Conservation (phyloP, 2,329 filamentous ascomycete species). For the Colletotrichum tanaceti region DNA sequence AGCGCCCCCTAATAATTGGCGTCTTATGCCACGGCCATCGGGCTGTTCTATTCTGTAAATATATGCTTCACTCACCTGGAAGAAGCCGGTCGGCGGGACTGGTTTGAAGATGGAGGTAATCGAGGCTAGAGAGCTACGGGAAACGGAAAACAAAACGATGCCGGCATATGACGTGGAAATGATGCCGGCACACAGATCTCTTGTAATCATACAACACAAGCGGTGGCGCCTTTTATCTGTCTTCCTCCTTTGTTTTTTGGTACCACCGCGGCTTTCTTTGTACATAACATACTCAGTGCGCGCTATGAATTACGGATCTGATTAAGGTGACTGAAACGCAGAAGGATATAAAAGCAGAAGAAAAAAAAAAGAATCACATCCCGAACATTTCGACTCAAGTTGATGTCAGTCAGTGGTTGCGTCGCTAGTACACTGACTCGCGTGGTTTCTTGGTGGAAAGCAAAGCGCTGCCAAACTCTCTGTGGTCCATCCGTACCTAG, state of each 20-base stretch:
- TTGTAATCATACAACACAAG: slow-evolving; percentile 17
- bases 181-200: background rate
- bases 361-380: too few relatives aligned
- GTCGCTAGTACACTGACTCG: too few relatives aligned
- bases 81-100: slow-evolving; percentile 9
- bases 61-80: slow-evolving; percentile 5
- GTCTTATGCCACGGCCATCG: slow-evolving; percentile 1
- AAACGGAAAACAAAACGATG: background rate
- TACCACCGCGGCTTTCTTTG: slow-evolving; percentile 11
- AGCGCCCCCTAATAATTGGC: background rate
- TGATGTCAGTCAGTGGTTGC: background rate
- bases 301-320: background rate
- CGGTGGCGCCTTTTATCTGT: background rate
- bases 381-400: background rate
- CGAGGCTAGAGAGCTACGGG: background rate
- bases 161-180: background rate
- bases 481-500: too few relatives aligned
- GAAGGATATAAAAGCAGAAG: too few relatives aligned
- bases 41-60: slow-evolving; percentile 17
- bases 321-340: too few relatives aligned
- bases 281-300: background rate
- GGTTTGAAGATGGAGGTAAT: background rate
- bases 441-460: too few relatives aligned
- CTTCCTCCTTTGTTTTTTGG: background rate
- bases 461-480: too few relatives aligned